Evolutionary conservation across 495 filamentous ascomycete genomes (phyloP), one percentile per base, ranked within the genome.

Genomic region (Massariosphaeria phaeospora): DNA sequence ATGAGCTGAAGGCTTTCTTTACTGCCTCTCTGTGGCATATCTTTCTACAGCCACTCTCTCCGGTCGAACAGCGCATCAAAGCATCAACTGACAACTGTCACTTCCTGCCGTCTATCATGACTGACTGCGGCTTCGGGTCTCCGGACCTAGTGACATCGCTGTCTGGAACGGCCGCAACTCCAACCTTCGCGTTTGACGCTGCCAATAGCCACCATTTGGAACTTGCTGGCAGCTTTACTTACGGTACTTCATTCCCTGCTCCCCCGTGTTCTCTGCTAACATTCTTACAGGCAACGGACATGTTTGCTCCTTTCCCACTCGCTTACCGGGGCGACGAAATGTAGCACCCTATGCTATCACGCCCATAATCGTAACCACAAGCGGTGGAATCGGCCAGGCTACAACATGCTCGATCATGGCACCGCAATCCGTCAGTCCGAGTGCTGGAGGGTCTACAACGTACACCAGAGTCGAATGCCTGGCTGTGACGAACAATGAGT

Each of bases 231-330:
- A 49, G 43, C 24, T 56, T 48, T 20, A 49, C 39, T 2, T 56
- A 43, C 15, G 12, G 26, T 43, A 48, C 1, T 35, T 24, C 8
- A 1, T 39, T 31, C 31, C 17, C 27, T 17, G 11, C 3, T 2
- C 24, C 15, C 2, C 24, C 29, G 38, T 27, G 18, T 17, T 11
- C n/a, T 11, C 17, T 31, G 23, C 20, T 15, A 11, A 23, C 20
- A 38, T 12, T 12, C 2, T 7, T 29, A 3, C 25, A 48, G 53
- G 17, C 53, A 49, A 49, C 31, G 53, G 45, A 8, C 35, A 26
- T 13, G 25, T 25, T 8, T 56, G 53, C 53, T 56, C 53, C 11
- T 56, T 56, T 39, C 53, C 45, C 15, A 56, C 53, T 34, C 53
- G 45, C 2, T 41, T 35, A 2, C 17, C 20, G 8, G 35, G 44